Evolutionary conservation across 1,139 yeast species (phyloP).

Genomic region (Magnusiomyces sp.): DNA sequence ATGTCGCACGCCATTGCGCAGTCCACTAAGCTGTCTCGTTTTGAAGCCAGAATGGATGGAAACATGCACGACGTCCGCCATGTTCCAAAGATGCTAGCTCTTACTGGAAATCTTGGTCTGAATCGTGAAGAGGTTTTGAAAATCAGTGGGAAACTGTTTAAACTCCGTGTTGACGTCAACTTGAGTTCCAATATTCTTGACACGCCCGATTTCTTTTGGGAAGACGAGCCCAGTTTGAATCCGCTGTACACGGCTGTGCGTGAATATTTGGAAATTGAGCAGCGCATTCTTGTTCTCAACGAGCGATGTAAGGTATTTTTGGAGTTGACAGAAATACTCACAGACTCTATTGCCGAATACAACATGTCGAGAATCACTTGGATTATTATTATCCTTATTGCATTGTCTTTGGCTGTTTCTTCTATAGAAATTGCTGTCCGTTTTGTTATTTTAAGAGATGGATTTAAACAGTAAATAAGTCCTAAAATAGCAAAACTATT

Average conservation of each 20-base stretch:
- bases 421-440: slow-evolving; percentile 50
- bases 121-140: slow-evolving; percentile 71
- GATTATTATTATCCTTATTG: slow-evolving; percentile 79
- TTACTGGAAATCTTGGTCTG: slow-evolving; percentile 78
- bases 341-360: slow-evolving; percentile 88
- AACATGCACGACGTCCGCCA: slow-evolving; percentile 77
- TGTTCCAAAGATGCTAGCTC: slow-evolving; percentile 79
- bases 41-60: slow-evolving; percentile 85
- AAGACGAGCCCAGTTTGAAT: slow-evolving; percentile 88
- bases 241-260: slow-evolving; percentile 85
- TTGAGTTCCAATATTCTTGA: slow-evolving; percentile 83
- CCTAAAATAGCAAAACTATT: too few relatives aligned
- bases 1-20: slow-evolving; percentile 97
- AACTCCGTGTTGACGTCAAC: slow-evolving; percentile 86
- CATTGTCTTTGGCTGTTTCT: slow-evolving; percentile 67
- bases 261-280: slow-evolving; percentile 90
- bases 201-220: slow-evolving; percentile 96
- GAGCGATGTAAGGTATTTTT: slow-evolving; percentile 90
- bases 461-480: too few relatives aligned
- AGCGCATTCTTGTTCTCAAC: slow-evolving; percentile 83
- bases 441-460: slow-evolving; percentile 39
- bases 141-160: slow-evolving; percentile 84
- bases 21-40: slow-evolving; percentile 81
- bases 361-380: slow-evolving; percentile 87
- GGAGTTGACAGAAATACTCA: slow-evolving; percentile 86